Evolutionary conservation across 1,284 basidiomycete species (phyloP).

Genomic region (Xanthoconium separans): DNA sequence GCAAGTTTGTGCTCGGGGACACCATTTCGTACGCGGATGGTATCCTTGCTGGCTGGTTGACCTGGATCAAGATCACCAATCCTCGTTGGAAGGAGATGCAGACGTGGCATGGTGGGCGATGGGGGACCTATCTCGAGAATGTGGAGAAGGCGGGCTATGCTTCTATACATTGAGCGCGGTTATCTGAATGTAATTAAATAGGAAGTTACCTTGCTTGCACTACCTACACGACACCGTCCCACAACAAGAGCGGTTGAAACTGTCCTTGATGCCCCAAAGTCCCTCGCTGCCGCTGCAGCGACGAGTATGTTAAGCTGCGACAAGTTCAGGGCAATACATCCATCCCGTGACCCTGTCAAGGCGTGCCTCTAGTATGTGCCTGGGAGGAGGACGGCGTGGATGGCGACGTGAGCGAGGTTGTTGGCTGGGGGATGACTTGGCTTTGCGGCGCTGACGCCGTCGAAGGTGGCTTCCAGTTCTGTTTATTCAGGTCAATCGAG

Average conservation of each 20-base stretch:
- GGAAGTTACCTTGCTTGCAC: too few relatives aligned
- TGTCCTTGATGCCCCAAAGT: conserved; percentile 20
- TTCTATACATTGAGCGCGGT: conserved; percentile 4
- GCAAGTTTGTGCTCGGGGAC: conserved; percentile 36
- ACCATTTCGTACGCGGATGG: conserved; percentile 37
- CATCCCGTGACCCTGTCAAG: background rate
- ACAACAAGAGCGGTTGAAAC: conserved; percentile 23
- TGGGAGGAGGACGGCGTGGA: background rate
- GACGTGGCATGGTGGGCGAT: conserved; percentile 36
- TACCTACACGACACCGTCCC: too few relatives aligned
- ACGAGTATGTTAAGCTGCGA: conserved; percentile 31
- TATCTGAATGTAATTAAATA: background rate
- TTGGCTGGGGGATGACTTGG: conserved; percentile 1
- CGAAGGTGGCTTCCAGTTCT: conserved; percentile 62
- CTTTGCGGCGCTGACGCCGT: conserved; percentile 1
- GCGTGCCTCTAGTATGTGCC: background rate
- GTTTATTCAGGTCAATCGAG: background rate
- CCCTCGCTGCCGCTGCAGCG: conserved; percentile 20
- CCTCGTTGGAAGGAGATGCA: conserved; percentile 29
- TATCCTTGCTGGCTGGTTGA: conserved; percentile 29
- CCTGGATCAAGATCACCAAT: conserved; percentile 26
- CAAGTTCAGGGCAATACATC: background rate
- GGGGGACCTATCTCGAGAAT: conserved; percentile 29
- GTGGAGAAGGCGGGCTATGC: conserved; percentile 30
- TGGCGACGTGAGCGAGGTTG: background rate